These are phyloP conservation scores for Torrubiella hemipterigena DNA, from an alignment of 2,329 filamentous ascomycete genomes.

Conservation along the genomic window DNA sequence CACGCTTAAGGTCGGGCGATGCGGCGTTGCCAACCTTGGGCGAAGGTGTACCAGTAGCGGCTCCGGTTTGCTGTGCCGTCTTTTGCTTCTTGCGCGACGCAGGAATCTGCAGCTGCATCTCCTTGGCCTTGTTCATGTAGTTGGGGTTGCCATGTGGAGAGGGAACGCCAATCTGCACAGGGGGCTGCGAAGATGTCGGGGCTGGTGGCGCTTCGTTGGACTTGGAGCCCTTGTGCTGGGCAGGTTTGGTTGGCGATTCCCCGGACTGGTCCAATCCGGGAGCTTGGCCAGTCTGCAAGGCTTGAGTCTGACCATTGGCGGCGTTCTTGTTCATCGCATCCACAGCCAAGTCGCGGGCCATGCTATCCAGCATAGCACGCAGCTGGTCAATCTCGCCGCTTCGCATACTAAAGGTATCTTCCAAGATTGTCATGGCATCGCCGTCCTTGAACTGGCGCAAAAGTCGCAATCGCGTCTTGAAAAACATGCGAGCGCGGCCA, in stretches of 20 bases:
- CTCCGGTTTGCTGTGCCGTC: constrained; percentile 27
- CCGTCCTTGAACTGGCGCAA: constrained; percentile 40
- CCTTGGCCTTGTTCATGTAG: constrained; percentile 37
- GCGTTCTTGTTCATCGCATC: constrained; percentile 17
- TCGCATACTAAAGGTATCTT: constrained; percentile 39
- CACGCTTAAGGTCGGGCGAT: constrained; percentile 31
- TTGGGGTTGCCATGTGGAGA: constrained; percentile 49
- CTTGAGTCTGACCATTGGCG: constrained; percentile 14
- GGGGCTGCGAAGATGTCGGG: constrained; percentile 44
- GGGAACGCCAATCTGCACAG: constrained; percentile 40
- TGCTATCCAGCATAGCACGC: constrained; percentile 34
- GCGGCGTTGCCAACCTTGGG: constrained; percentile 34
- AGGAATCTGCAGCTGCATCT: constrained; percentile 46
- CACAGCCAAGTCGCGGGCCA: constrained; percentile 39
- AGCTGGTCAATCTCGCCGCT: constrained; percentile 37
- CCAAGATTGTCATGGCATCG: constrained; percentile 30
- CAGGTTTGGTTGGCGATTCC: constrained; percentile 33
- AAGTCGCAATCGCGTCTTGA: constrained; percentile 41
- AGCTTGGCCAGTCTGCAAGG: constrained; percentile 17
- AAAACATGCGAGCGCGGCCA: constrained; percentile 35
- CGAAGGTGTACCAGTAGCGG: constrained; percentile 29
- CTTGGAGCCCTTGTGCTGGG: constrained; percentile 22
- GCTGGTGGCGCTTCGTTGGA: constrained; percentile 42
- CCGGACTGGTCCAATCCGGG: constrained; percentile 34
- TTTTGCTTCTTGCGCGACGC: constrained; percentile 46